phyloP scores from a whole-genome alignment of 75 land plant genomes.

The Azolla pinnata region DNA sequence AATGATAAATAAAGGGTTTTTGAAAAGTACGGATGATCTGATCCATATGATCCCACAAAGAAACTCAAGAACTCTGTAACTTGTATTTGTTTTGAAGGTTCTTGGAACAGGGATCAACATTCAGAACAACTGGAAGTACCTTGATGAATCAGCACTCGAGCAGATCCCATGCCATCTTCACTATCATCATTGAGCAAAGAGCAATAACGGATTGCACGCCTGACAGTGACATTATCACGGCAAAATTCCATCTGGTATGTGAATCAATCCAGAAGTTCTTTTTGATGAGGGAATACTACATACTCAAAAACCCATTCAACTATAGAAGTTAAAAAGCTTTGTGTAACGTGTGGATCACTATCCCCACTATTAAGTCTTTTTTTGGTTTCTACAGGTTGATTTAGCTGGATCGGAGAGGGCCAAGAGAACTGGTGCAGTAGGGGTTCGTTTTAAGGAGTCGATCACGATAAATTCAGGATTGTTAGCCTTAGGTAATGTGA shows the following conservation, averaged over 20 bases:
- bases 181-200: constrained; percentile 31
- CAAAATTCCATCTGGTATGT: constrained; percentile 34
- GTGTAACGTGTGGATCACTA: too few relatives aligned
- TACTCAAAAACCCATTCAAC: too few relatives aligned
- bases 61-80: too few relatives aligned
- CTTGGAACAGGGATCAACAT: constrained; percentile 26
- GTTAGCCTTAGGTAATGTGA: constrained; percentile 31
- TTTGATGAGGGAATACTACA: too few relatives aligned
- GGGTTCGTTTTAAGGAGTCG: constrained; percentile 34
- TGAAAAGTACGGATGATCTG: too few relatives aligned
- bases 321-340: too few relatives aligned
- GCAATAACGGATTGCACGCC: constrained; percentile 10
- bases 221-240: constrained; percentile 26
- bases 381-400: constrained; percentile 21
- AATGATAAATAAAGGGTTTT: background rate
- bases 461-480: constrained; percentile 34
- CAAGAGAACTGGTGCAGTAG: constrained; percentile 36
- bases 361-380: too few relatives aligned
- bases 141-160: constrained; percentile 38
- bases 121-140: constrained; percentile 33
- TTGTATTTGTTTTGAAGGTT: constrained; percentile 18
- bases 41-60: too few relatives aligned
- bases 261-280: background rate
- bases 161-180: constrained; percentile 34
- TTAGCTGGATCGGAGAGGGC: constrained; percentile 38